Conservation (phyloP, 1,139 yeast species). For the Sugiyamaella pinicola region DNA sequence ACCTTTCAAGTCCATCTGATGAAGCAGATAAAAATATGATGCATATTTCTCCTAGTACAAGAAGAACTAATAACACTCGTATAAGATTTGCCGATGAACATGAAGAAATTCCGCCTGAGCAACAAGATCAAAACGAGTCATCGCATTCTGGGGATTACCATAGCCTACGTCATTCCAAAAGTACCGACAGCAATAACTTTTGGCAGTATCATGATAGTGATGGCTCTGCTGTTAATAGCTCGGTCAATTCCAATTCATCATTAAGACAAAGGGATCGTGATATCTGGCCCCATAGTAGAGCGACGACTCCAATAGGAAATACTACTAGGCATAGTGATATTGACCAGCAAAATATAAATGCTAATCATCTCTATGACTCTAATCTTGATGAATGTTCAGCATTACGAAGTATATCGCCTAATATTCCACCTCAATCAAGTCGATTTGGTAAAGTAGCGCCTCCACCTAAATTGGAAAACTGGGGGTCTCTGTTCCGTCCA, state of each 20-base stretch:
- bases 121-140: conserved; percentile 3
- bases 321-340: conserved; percentile 5
- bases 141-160: conserved; percentile 1
- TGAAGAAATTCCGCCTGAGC: conserved; percentile 25
- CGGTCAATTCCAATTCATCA: conserved; percentile 6
- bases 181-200: conserved; percentile 5
- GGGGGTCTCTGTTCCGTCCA: conserved; percentile 4
- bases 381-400: conserved; percentile 10
- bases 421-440: conserved; percentile 18
- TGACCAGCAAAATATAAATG: not conserved
- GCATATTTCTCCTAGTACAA: conserved; percentile 13
- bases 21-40: not conserved
- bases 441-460: conserved; percentile 18
- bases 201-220: conserved; percentile 10
- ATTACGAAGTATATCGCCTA: conserved; percentile 20
- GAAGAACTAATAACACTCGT: conserved; percentile 17
- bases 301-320: conserved; percentile 10
- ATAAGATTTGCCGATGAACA: conserved; percentile 29
- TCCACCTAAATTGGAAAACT: conserved; percentile 24
- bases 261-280: conserved; percentile 7
- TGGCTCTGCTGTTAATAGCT: conserved; percentile 7
- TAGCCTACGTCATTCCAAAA: conserved; percentile 9
- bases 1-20: not conserved
- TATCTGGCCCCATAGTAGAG: conserved; percentile 1
- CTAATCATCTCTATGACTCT: conserved; percentile 1